Evolutionary conservation across 768 basidiomycete genomes (phyloP).

Genomic region (Termitomyces sp.): DNA sequence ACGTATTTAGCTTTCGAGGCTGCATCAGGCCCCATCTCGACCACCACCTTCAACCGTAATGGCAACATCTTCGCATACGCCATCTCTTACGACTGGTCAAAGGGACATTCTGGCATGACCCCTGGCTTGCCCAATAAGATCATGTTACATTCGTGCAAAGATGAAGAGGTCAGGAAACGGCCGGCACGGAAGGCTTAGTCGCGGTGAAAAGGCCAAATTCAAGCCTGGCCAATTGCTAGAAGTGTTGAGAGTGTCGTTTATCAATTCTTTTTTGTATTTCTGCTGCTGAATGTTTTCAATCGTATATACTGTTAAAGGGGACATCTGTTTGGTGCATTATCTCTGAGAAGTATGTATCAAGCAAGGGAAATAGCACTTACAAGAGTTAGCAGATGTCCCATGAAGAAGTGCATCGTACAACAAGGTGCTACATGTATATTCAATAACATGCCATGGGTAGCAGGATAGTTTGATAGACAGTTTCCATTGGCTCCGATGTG

Average conservation of each 20-base stretch:
- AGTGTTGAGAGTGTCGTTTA: background rate
- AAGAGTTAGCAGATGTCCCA: too few relatives aligned
- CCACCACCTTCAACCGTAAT: constrained; percentile 82
- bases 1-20: constrained; percentile 61
- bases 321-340: background rate
- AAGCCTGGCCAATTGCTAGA: background rate
- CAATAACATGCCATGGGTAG: too few relatives aligned
- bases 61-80: constrained; percentile 91
- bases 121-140: constrained; percentile 71
- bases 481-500: too few relatives aligned
- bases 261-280: background rate
- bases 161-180: constrained; percentile 80
- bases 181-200: constrained; percentile 29
- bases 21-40: constrained; percentile 71
- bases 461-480: too few relatives aligned
- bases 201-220: background rate
- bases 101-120: constrained; percentile 85
- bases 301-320: background rate
- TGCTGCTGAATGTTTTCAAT: background rate
- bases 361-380: too few relatives aligned
- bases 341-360: background rate
- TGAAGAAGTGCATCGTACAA: too few relatives aligned
- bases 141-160: constrained; percentile 82
- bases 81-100: constrained; percentile 92
- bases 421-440: too few relatives aligned